Base-by-base conservation (phyloP, 805 yeast genomes). In the Sungouiella thailandica region DNA sequence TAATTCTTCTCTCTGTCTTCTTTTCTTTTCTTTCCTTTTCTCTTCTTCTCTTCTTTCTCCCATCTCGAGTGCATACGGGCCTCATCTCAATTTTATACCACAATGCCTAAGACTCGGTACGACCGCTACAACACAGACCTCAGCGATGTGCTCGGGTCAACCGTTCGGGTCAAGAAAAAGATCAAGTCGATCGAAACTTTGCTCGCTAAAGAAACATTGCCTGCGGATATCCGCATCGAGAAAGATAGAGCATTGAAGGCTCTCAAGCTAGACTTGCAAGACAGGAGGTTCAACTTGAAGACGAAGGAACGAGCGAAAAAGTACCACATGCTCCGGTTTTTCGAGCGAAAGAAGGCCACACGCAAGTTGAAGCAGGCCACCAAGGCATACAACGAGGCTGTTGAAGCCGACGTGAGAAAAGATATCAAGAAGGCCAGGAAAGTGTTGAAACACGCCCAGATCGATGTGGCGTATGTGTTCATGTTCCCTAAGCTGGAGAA, bases 251-350 rank as follows among this genome's bases (percentile, higher is more conserved):
- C 84, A 1, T 58, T 86, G 35, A 75, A 73, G 30, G 85, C 86
- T 2, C 59, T 83, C 40, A 67, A 72, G 32, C 58, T 67, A 4
- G 88, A 84, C 50, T 63, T 83, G 35, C 64, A 64, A 29, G 65
- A 66, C 25, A 72, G 75, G 12, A 68, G 70, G 39, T 40, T 57
- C 24, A 59, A 60, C 19, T 60, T 65, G 29, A 68, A 64, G 44
- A 72, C 74, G 12, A 72, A 69, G 42, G 68, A 72, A 34, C 60
- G 68, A 25, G 76, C 86, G 9, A 73, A 78, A 46, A 84, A 81
- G 60, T 93, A 93, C 56, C 96, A 87, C 54, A 88, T 87, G 89
- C 87, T 93, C 31, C 74, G 90, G 45, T 93, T 93, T 54, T 86
- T 93, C 42, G 97, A 89, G 58, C 77, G 73, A 52, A 86, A 87